Base-by-base conservation (phyloP, 1,284 basidiomycete species). In the Cutaneotrichosporon dermatis region DNA sequence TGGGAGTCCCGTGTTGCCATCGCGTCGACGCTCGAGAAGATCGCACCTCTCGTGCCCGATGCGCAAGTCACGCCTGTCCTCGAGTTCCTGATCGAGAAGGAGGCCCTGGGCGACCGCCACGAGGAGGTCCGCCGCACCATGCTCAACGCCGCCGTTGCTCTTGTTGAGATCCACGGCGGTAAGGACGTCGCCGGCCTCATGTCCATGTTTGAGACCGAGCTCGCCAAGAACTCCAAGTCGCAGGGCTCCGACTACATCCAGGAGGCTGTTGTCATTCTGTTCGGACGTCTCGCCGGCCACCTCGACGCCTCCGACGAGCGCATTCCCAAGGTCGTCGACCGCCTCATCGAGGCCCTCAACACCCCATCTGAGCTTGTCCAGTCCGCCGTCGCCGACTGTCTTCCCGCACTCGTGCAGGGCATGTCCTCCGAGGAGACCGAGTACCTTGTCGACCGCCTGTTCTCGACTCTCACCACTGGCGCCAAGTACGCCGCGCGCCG, bases 311-410 rank as follows among this genome's bases (percentile, higher is more conserved):
- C 83, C 1, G 92, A 96, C 74, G 62, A 81, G 11, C 86, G 92
- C 1, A 85, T 96, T 49, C 88, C 89, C 0, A 77, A 80, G n/a
- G 90, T 98, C 62, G 88, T 98, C 8, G 87, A 92, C 63, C 83
- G 93, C n/a, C 82, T 99, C 16, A 85, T 96, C 6, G 89, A 91
- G 33, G 92, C 95, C 1, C 82, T 99, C 64, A 89, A 89, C 78
- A 99, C 94, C 0, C 96, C 96, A 0, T 88, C 93, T 1, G 96
- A 99, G 76, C 87, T 95, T 67, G 96, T 99, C 0, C 95, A 99
- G 75, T 88, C 92, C 55, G 95, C 96, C 0, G 93, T 99, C 0
- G 91, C 94, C 0, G 96, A 98, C 63, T 93, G 90, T 80, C 81
- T 99, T 8, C 88, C 92, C 0, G 92, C 93, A 1, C 83, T 99